phyloP scores from a whole-genome alignment of 192 early-diverging fungal genomes.

The Coemansia sp. region DNA sequence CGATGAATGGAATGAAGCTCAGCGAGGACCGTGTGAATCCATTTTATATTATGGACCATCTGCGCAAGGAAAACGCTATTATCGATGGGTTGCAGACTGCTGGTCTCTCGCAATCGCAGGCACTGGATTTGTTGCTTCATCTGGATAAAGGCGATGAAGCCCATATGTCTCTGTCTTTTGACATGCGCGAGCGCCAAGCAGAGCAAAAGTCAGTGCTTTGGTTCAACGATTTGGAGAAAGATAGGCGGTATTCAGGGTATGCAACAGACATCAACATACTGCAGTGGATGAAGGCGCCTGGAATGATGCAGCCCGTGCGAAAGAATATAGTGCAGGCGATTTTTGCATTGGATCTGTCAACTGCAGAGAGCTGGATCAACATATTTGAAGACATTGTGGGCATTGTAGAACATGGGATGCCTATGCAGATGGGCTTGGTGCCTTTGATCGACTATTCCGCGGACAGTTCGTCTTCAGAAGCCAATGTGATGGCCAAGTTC shows the following conservation, averaged over 20 bases:
- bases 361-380: constrained; percentile 52
- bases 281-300: constrained; percentile 59
- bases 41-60: constrained; percentile 59
- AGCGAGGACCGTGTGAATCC: constrained; percentile 59
- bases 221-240: constrained; percentile 91
- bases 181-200: constrained; percentile 66
- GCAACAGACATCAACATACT: constrained; percentile 57
- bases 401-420: constrained; percentile 67
- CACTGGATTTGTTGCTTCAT: constrained; percentile 21
- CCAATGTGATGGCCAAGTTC: constrained; percentile 35
- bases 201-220: constrained; percentile 64
- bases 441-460: constrained; percentile 56
- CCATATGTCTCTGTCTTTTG: constrained; percentile 58
- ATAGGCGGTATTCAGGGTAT: constrained; percentile 72
- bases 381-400: constrained; percentile 63
- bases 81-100: constrained; percentile 52
- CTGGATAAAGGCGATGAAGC: constrained; percentile 4
- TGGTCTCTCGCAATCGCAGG: constrained; percentile 30
- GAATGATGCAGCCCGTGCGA: constrained; percentile 73
- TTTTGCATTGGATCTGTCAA: constrained; percentile 71
- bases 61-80: constrained; percentile 57
- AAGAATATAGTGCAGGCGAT: constrained; percentile 76
- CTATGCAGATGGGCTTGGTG: constrained; percentile 83
- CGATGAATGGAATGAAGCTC: constrained; percentile 67
- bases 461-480: constrained; percentile 11